Conservation (phyloP, 805 yeast genomes). For the Saturnispora besseyi region DNA sequence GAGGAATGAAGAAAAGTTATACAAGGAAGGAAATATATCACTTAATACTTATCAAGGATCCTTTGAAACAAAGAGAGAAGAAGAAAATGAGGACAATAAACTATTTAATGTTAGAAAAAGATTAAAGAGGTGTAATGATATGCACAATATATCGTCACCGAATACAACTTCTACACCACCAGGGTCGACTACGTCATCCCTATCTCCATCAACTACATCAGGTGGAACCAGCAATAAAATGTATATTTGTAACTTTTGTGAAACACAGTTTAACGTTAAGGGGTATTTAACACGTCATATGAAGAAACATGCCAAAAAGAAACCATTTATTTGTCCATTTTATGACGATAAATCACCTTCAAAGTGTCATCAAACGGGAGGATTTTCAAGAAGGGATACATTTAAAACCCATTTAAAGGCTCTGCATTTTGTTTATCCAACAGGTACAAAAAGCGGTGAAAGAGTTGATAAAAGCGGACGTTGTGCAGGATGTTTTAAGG, state of each 20-base stretch:
- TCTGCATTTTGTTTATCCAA: slow-evolving; percentile 48
- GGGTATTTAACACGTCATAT: slow-evolving; percentile 48
- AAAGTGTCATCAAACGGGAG: slow-evolving; percentile 49
- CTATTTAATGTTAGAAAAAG: too few relatives aligned
- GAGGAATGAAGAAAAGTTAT: too few relatives aligned
- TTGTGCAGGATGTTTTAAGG: slow-evolving; percentile 47
- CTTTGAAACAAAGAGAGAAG: too few relatives aligned
- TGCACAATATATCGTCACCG: too few relatives aligned
- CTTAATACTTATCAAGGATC: too few relatives aligned
- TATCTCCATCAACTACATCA: background rate
- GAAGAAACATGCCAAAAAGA: slow-evolving; percentile 41
- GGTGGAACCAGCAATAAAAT: slow-evolving; percentile 6
- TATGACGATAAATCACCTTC: slow-evolving; percentile 25
- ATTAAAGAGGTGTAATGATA: too few relatives aligned
- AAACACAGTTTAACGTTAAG: slow-evolving; percentile 40
- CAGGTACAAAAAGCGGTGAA: slow-evolving; percentile 41
- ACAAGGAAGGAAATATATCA: too few relatives aligned
- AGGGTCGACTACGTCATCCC: background rate
- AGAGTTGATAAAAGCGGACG: slow-evolving; percentile 36
- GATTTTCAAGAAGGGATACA: slow-evolving; percentile 51
- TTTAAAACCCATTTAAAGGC: slow-evolving; percentile 50
- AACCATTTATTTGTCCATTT: slow-evolving; percentile 50
- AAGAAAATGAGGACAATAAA: too few relatives aligned
- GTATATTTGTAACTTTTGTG: slow-evolving; percentile 41
- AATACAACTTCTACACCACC: too few relatives aligned